Percentiles rank a stretch among this genome's conserved stretches.
Conservation (phyloP, 257 asterid genomes). For the Cinchona pubescens region DNA sequence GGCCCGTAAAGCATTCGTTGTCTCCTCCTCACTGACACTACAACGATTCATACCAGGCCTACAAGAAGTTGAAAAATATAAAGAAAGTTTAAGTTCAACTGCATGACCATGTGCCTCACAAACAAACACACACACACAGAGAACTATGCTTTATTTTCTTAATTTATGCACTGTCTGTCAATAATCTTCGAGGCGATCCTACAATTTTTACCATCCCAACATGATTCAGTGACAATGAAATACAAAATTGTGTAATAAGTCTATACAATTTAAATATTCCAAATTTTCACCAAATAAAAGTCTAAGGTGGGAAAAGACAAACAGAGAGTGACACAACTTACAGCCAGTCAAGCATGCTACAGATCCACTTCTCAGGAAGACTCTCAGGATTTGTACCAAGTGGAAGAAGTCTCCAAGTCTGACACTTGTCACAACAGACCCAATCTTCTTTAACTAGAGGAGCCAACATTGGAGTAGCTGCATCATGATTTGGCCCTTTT, state of each 20-base stretch:
- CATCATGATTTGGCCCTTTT: conserved; percentile 48
- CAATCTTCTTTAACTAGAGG: conserved; percentile 82
- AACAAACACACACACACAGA: conserved; percentile 6
- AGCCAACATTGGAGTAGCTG: conserved; percentile 42
- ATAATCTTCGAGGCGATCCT: conserved; percentile 2
- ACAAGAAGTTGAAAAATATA: conserved; percentile 28
- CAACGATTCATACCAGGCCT: conserved; percentile 98
- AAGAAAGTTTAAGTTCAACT: conserved; percentile 17
- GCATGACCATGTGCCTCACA: neutral
- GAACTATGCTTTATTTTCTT: neutral
- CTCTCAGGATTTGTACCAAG: conserved; percentile 73
- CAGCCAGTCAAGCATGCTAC: conserved; percentile 98
- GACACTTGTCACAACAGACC: conserved; percentile 89
- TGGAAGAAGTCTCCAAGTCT: conserved; percentile 90
- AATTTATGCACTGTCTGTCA: neutral
- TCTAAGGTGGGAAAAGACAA: neutral
- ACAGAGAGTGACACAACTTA: conserved; percentile 47
- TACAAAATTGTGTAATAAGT: neutral
- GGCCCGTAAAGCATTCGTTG: conserved; percentile 76
- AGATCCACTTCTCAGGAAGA: conserved; percentile 90
- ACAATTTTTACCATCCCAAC: conserved; percentile 7
- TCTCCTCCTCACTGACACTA: conserved; percentile 70
- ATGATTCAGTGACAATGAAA: neutral
- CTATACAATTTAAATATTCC: neutral
- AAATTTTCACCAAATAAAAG: neutral